phyloP scores from a whole-genome alignment of 2,329 filamentous ascomycete genomes.

The Xylariales sp. region DNA sequence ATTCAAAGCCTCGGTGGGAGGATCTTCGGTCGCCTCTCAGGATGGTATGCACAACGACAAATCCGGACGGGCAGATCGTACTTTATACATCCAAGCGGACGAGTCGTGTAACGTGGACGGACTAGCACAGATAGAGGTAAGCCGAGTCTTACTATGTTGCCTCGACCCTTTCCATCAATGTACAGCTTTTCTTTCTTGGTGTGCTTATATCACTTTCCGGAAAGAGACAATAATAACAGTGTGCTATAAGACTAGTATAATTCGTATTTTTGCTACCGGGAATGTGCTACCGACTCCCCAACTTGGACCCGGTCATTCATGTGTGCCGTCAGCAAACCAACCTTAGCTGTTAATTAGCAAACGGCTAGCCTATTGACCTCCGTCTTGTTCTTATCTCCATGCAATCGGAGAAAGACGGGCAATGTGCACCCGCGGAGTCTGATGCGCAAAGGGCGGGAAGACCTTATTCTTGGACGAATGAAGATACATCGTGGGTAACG shows the following conservation, averaged over 20 bases:
- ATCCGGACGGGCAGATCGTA: background rate
- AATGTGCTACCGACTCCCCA: background rate
- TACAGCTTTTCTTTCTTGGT: background rate
- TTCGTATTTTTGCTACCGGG: background rate
- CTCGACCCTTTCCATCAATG: background rate
- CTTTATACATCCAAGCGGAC: background rate
- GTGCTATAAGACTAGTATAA: background rate
- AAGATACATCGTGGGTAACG: background rate
- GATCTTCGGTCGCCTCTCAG: background rate
- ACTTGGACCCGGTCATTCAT: conserved; percentile 4
- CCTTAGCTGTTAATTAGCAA: background rate
- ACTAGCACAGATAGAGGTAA: background rate
- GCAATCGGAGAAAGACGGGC: background rate
- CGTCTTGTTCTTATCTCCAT: background rate
- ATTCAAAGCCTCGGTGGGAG: background rate
- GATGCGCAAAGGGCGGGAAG: conserved; percentile 3
- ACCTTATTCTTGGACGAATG: background rate
- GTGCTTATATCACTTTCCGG: conserved; percentile 6
- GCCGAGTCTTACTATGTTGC: conserved; percentile 13
- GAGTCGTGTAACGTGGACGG: background rate
- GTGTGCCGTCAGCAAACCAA: background rate
- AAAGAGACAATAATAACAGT: background rate
- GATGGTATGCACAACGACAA: background rate
- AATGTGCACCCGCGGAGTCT: conserved; percentile 1
- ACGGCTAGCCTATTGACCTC: background rate